Base-by-base conservation (phyloP, 2,329 filamentous ascomycete species). In the Elsinoe ampelina region DNA sequence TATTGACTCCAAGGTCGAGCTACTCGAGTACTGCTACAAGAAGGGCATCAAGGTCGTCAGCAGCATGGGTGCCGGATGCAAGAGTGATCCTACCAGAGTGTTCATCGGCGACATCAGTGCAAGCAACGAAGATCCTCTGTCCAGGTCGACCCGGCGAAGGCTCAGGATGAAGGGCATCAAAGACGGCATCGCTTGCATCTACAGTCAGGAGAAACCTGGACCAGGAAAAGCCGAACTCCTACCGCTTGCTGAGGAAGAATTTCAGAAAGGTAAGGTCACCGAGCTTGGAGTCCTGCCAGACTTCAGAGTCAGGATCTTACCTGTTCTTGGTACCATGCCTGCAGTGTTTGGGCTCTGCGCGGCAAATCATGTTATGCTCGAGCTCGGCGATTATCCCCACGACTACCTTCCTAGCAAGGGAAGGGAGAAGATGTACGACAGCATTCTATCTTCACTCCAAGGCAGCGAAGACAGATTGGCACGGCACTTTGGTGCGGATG, bases 41-140 rank as follows among this genome's bases (percentile, higher is more conserved):
- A 80, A 89, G 67, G 77, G 79, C 1, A 75, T 97, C 22, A 85
- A 83, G 0, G 89, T 98, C 26, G 91, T 98, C 60, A 93, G 89
- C 13, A 88, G 89, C 32, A 97, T 97, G 91, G 93, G 93, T 0
- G 93, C 93, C 0, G 93, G 90, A 0, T 96, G 89, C 72, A 98
- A 97, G 75, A 92, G 88, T 2, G 83, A 86, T 63, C 83, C 83
- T 1, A 97, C 91, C 0, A 80, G 87, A 57, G 86, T 98, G 56
- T 85, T 89, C 63, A 85, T 98, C 4, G 91, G 91, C 17, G 93
- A 98, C 67, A 95, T 98, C 61, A 90, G 88, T 6, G 78, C 81
- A 1, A 95, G 86, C 63, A 89, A 85, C 1, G 92, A 97, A 62
- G 93, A 98, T 64, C 85, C 89, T 0, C 79, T 98, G 0, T 96